Conservation (phyloP, 768 basidiomycete species). For the Suillus subaureus region DNA sequence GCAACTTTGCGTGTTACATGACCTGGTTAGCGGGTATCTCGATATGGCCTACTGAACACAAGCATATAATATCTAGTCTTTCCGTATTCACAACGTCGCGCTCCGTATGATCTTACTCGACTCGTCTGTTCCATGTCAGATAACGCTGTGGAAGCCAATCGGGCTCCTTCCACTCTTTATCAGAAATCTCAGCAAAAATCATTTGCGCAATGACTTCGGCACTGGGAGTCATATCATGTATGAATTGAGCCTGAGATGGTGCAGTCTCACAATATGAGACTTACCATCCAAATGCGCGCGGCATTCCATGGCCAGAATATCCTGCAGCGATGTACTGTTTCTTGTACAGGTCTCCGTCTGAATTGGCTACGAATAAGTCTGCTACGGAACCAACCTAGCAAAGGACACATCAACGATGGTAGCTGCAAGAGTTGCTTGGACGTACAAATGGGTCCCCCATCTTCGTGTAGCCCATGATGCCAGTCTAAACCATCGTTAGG, state of each 20-base stretch:
- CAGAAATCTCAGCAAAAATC: conserved; percentile 50
- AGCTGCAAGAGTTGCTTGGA: conserved; percentile 6
- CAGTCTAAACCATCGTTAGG: conserved; percentile 51
- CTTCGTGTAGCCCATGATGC: conserved; percentile 78
- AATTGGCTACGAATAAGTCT: background rate
- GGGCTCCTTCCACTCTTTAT: conserved; percentile 51
- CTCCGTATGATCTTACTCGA: conserved; percentile 2
- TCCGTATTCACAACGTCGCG: background rate
- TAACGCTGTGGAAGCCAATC: conserved; percentile 65
- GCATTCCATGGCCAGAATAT: conserved; percentile 76
- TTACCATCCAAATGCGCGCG: conserved; percentile 64
- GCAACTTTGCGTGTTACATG: background rate
- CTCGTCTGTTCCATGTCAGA: conserved; percentile 37
- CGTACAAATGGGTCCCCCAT: conserved; percentile 68
- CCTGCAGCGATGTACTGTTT: conserved; percentile 73
- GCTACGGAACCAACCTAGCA: conserved; percentile 7
- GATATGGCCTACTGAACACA: background rate
- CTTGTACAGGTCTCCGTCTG: conserved; percentile 24
- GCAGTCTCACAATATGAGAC: background rate
- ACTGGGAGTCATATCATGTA: conserved; percentile 33
- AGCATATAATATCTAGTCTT: background rate
- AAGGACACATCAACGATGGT: background rate
- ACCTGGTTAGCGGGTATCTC: background rate
- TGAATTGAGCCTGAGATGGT: background rate
- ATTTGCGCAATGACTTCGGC: conserved; percentile 65